Base-by-base conservation (phyloP, 805 yeast genomes). In the Komagataella ulmi region DNA sequence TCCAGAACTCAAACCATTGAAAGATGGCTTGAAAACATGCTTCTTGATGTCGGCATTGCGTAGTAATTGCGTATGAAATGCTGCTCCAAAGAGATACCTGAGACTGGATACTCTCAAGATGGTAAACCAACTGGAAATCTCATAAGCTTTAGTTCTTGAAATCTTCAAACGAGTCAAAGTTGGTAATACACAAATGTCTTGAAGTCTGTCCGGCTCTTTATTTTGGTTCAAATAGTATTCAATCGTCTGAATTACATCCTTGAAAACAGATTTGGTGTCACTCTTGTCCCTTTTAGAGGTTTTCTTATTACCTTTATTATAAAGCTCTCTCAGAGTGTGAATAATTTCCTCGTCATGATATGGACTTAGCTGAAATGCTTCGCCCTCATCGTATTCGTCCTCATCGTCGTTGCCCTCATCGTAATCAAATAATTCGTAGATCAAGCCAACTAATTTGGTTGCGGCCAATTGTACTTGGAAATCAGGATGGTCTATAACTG, bases 281-380 rank as follows among this genome's bases (percentile, higher is more conserved):
- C 74, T 75, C 61, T 79, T 82, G 54, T 81, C 86, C 59, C 77
- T 79, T 57, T 83, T 83, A 24, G 83, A 75, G 3, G 80, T 60
- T 50, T 72, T 77, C 53, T 81, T 80, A 4, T 81, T 69, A 0
- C 85, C 76, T 19, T 76, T 73, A 46, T 71, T 74, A 1, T 77
- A 65, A 46, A 81, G 65, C 43, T 71, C 65, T 23, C 68, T 67
- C 30, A 78, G 61, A 3, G 68, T 67, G 18, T 63, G 59, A 30
- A 68, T 61, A 7, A 81, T 58, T 23, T 74, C 75, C 49, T 73
- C 80, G 55, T 80, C 83, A 51, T 70, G 67, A 60, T 76, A 79
- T 2, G 85, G 85, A 1, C 72, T 63, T 7, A 12, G 46, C n/a
- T 44, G 23, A 54, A 72, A 68, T 17, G 74, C 77, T 3, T 65